Base-by-base conservation (phyloP, 176 grass and related monocot species). In the Saccharum officinarum region DNA sequence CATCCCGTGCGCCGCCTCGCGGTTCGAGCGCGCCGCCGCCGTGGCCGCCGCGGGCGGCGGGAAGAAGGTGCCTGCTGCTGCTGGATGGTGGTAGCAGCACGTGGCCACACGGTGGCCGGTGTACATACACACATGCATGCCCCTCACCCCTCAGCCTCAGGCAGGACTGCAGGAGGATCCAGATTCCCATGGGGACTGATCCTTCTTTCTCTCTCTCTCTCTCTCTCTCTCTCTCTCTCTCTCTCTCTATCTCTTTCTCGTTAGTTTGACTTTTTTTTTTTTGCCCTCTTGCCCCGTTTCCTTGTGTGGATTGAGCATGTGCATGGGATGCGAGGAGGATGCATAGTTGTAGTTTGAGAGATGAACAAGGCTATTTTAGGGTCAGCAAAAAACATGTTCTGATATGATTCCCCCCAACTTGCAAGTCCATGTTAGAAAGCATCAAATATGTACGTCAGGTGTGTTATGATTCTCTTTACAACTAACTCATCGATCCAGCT, bases 11-110 rank as follows among this genome's bases (percentile, higher is more conserved):
- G 89, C 93, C 2, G 84, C 87, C 37, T 79, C 93, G 0, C 13
- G 87, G 16, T 98, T 98, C 73, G 96, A 98, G 87, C 82, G 83
- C 34, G 91, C 76, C 7, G 82, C 87, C 54, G 94, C 94, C 49
- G 76, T 83, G 25, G 89, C 91, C 69, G 91, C 84, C 75, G 76
- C 69, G 0, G 85, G 61, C 38, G 84, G 46, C 47, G 69, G 87
- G 59, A 87, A 79, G 88, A 86, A 92, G 57, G 73, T 57, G 57
- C 83, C 50, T 64, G 55, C 22, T 25, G 54, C 8, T 25, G 10
- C 62, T 14, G 66, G 37, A 3, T 84, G 89, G 89, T 91, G 89
- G 73, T 90, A 81, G 84, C 69, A 49, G 71, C 83, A 54, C n/a
- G 69, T 80, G 59, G 79, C 61, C 55, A 10, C 8, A 9, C 5